phyloP scores from a whole-genome alignment of 768 basidiomycete genomes.

The Lactifluus echinatus region DNA sequence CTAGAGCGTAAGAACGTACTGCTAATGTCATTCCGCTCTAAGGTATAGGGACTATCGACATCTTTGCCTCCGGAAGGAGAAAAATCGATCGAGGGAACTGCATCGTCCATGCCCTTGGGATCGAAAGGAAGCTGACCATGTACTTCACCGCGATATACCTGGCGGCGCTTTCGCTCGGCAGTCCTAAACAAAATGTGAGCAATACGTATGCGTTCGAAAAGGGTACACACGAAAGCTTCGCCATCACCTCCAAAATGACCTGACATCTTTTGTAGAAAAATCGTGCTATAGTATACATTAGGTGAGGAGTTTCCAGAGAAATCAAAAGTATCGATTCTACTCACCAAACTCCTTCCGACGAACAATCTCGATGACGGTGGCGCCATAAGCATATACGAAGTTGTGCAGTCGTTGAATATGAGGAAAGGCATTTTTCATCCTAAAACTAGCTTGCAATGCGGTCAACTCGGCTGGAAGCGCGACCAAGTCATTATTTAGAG shows the following conservation, averaged over 20 bases:
- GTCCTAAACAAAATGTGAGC: conserved; percentile 35
- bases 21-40: conserved; percentile 64
- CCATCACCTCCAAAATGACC: conserved; percentile 78
- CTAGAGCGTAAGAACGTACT: conserved; percentile 35
- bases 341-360: conserved; percentile 83
- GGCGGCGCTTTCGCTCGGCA: conserved; percentile 73
- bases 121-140: conserved; percentile 86
- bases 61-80: conserved; percentile 60
- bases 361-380: conserved; percentile 85
- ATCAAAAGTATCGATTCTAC: conserved; percentile 21
- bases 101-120: conserved; percentile 69
- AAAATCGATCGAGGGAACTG: conserved; percentile 73
- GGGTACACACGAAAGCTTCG: conserved; percentile 69
- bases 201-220: not conserved
- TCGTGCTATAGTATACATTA: conserved; percentile 38
- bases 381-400: conserved; percentile 88
- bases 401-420: conserved; percentile 84
- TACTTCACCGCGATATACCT: conserved; percentile 77
- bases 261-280: conserved; percentile 79
- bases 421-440: conserved; percentile 74
- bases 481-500: conserved; percentile 74
- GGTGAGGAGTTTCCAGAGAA: not conserved
- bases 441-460: conserved; percentile 60
- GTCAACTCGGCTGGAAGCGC: conserved; percentile 58
- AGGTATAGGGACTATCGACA: conserved; percentile 40